These are phyloP conservation scores for Aspergillus campestris DNA, from an alignment of 495 filamentous ascomycete genomes.

Conservation along the genomic window DNA sequence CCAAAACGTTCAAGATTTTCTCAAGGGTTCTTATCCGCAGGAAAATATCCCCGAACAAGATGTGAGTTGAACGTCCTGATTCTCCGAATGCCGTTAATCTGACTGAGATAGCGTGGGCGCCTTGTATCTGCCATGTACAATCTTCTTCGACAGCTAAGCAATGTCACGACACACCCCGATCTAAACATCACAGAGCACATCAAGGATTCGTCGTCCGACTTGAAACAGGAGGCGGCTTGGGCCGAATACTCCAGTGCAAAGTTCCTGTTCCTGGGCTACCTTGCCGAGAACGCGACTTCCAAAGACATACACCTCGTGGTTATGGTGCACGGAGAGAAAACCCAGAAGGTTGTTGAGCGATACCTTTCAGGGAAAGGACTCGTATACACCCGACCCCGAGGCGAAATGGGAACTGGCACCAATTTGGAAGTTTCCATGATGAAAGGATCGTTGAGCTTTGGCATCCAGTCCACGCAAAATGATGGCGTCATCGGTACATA, in stretches of 20 bases:
- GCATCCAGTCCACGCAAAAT: constrained; percentile 36
- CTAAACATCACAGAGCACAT: constrained; percentile 37
- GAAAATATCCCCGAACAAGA: constrained; percentile 9
- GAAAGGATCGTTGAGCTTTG: constrained; percentile 38
- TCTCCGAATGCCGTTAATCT: background rate
- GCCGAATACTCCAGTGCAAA: constrained; percentile 49
- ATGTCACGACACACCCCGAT: constrained; percentile 46
- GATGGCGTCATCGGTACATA: constrained; percentile 30
- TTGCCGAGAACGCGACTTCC: constrained; percentile 36
- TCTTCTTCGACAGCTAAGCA: constrained; percentile 35
- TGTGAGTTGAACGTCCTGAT: constrained; percentile 6
- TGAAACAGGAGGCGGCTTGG: constrained; percentile 43
- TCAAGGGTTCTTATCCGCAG: constrained; percentile 11
- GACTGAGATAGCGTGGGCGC: constrained; percentile 12
- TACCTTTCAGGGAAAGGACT: constrained; percentile 45
- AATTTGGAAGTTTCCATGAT: constrained; percentile 26
- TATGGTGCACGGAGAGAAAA: constrained; percentile 31
- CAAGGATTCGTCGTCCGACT: constrained; percentile 23
- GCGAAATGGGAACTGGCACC: constrained; percentile 24
- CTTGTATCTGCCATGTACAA: constrained; percentile 26
- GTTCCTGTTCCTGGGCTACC: constrained; percentile 46
- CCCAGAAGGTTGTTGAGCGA: constrained; percentile 42
- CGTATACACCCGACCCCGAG: constrained; percentile 32
- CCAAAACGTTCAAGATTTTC: constrained; percentile 18
- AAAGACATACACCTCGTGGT: constrained; percentile 41